phyloP scores from a whole-genome alignment of 148 eudicot species.

The Chenopodium album region DNA sequence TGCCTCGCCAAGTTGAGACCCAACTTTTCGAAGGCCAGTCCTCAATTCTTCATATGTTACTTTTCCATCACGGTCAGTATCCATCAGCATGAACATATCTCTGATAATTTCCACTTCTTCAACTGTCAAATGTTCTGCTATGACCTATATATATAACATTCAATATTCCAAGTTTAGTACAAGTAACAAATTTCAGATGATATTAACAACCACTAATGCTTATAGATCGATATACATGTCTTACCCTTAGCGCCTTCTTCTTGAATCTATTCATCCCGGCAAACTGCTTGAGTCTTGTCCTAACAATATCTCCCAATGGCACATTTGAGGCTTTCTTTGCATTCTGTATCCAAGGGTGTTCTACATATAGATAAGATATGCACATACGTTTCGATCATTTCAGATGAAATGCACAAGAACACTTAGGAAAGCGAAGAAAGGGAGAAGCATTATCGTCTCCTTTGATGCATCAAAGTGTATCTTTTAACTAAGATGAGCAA shows the following conservation, averaged over 20 bases:
- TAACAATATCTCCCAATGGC: slow-evolving; percentile 84
- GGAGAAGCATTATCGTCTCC: neutral
- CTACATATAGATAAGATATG: slow-evolving; percentile 34
- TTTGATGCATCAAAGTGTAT: too few species aligned
- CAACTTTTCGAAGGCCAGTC: slow-evolving; percentile 75
- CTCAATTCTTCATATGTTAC: slow-evolving; percentile 69
- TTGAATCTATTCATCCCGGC: slow-evolving; percentile 87
- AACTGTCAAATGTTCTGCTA: slow-evolving; percentile 77
- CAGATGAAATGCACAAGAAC: neutral
- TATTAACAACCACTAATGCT: neutral
- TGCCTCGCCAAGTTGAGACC: slow-evolving; percentile 82
- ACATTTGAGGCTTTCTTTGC: slow-evolving; percentile 89
- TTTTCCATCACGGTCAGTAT: slow-evolving; percentile 77
- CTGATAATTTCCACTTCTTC: slow-evolving; percentile 83
- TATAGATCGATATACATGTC: too few species aligned
- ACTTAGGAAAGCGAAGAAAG: neutral
- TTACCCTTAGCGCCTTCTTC: slow-evolving; percentile 77
- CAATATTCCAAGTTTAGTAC: neutral
- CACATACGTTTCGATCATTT: neutral
- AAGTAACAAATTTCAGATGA: neutral
- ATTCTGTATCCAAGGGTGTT: slow-evolving; percentile 90
- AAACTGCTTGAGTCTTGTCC: slow-evolving; percentile 85
- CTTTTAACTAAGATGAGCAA: neutral
- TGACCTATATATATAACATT: slow-evolving; percentile 47
- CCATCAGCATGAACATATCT: slow-evolving; percentile 89